These are phyloP conservation scores for Calonectria leucothoes DNA, from an alignment of 2,329 filamentous ascomycete genomes.

Conservation along the genomic window DNA sequence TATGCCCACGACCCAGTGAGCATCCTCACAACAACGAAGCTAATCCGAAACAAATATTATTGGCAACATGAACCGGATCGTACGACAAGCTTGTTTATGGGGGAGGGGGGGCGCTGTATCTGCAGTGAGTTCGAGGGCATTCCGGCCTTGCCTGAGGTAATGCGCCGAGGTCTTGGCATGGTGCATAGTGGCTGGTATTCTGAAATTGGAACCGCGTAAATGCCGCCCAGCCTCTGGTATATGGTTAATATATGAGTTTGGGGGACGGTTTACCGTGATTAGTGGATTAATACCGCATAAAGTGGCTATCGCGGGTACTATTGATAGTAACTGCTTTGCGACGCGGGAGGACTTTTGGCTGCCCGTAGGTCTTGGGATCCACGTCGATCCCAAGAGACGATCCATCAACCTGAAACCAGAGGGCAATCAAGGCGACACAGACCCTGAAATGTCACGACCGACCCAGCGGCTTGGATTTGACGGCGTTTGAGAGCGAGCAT, in stretches of 20 bases:
- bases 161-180: background rate
- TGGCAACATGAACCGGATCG: background rate
- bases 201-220: background rate
- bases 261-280: background rate
- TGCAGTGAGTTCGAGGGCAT: background rate
- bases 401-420: background rate
- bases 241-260: background rate
- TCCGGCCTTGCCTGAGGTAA: too few species aligned
- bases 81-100: background rate
- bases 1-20: too few species aligned
- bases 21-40: too few species aligned
- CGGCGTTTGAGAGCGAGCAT: background rate
- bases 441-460: background rate
- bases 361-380: background rate
- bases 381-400: background rate
- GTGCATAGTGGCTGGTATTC: background rate
- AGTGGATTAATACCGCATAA: conserved; percentile 3
- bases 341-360: background rate
- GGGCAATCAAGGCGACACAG: background rate
- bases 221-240: background rate
- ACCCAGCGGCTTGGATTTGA: background rate
- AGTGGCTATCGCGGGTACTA: background rate
- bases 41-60: background rate
- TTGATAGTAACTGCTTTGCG: background rate
- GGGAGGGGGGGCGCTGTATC: too few species aligned